Conservation (phyloP, 192 early-diverging fungal species). For the Hyaloraphidium curvatum region DNA sequence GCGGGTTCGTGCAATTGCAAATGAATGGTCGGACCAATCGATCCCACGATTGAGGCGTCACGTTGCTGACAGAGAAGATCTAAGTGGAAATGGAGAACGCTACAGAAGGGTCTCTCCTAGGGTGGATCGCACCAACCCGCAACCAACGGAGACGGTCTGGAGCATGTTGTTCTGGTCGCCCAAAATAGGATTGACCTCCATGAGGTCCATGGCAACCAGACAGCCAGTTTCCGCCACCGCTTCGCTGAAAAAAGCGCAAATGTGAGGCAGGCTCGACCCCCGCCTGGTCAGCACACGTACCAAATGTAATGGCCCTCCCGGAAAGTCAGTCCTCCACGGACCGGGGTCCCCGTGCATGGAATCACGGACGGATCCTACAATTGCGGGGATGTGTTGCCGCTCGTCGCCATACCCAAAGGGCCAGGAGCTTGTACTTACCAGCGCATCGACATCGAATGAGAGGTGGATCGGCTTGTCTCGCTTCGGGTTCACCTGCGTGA, state of each 20-base stretch:
- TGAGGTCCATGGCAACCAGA: conserved; percentile 76
- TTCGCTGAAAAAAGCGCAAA: too few relatives aligned
- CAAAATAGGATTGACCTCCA: conserved; percentile 84
- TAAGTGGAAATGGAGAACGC: too few relatives aligned
- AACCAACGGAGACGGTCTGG: conserved; percentile 78
- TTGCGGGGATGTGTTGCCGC: neutral
- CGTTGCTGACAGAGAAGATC: too few relatives aligned
- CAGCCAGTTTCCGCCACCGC: conserved; percentile 67
- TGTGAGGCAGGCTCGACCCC: too few relatives aligned
- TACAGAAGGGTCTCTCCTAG: conserved; percentile 68
- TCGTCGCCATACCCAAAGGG: too few relatives aligned
- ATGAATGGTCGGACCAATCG: too few relatives aligned
- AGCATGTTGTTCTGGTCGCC: conserved; percentile 43
- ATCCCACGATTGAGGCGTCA: too few relatives aligned
- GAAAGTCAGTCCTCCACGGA: conserved; percentile 84
- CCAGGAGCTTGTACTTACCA: conserved; percentile 10
- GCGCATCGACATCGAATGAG: conserved; percentile 85
- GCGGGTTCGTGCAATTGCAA: too few relatives aligned
- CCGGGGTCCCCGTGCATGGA: conserved; percentile 87
- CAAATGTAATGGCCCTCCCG: conserved; percentile 95
- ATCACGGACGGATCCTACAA: conserved; percentile 65
- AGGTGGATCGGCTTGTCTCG: conserved; percentile 62
- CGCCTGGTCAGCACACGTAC: too few relatives aligned
- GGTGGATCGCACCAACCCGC: conserved; percentile 65
- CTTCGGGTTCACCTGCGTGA: conserved; percentile 34